A percentile compares a stretch with the other conserved stretches of the same genome.
These are phyloP conservation scores for Colletotrichum sp. DNA, from an alignment of 2,329 filamentous ascomycete species.

Conservation along the genomic window DNA sequence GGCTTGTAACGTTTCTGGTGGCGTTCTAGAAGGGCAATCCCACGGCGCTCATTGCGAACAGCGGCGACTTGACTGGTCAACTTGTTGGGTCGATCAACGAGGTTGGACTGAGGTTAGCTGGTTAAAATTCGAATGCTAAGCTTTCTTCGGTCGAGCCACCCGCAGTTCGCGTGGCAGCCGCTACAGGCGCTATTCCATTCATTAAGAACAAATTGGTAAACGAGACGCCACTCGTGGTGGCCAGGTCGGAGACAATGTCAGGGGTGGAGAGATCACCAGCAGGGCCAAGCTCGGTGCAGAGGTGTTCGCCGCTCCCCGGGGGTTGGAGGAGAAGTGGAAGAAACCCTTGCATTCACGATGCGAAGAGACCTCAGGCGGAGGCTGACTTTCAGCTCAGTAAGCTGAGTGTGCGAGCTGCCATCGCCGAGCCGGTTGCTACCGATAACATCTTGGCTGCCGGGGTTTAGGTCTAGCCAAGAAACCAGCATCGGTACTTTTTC, in stretches of 20 bases:
- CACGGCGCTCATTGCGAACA: not conserved
- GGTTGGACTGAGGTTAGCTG: not conserved
- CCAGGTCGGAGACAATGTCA: not conserved
- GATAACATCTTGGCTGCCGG: not conserved
- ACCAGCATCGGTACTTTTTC: not conserved
- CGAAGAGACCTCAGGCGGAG: not conserved
- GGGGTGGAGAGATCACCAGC: not conserved
- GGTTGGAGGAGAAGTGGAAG: not conserved
- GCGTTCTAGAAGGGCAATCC: not conserved
- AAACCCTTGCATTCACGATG: not conserved
- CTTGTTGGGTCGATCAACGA: not conserved
- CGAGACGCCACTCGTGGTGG: not conserved
- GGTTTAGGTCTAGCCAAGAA: not conserved
- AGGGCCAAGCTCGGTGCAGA: not conserved
- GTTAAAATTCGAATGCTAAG: not conserved
- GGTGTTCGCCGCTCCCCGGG: not conserved
- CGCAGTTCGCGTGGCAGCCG: not conserved
- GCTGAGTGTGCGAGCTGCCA: not conserved
- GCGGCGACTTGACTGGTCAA: not conserved
- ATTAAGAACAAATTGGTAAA: not conserved
- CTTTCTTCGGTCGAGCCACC: not conserved
- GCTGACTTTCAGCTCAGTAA: not conserved
- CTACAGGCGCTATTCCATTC: not conserved
- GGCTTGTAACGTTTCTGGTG: not conserved
- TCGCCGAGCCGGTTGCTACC: slow-evolving; percentile 4